Evolutionary conservation across 73 alveolate species (phyloP).

Genomic region (Paramecium caudatum): DNA sequence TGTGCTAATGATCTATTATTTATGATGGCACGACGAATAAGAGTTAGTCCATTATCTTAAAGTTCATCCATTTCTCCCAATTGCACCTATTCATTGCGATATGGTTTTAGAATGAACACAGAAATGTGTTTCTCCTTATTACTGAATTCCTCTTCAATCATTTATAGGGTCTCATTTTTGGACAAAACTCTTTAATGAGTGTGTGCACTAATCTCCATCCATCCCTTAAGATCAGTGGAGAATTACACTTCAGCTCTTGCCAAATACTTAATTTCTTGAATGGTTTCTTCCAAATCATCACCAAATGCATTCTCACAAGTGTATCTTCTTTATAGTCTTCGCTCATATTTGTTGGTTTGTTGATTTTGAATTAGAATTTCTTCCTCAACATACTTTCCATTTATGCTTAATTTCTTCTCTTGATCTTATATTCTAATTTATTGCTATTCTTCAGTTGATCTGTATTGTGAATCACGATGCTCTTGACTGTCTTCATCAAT

Average conservation of each 20-base stretch:
- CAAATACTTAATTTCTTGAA: background rate
- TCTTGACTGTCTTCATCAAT: constrained; percentile 37
- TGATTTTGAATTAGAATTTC: background rate
- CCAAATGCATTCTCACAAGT: constrained; percentile 30
- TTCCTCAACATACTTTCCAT: constrained; percentile 50
- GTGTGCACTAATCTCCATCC: background rate
- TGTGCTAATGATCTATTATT: constrained; percentile 22
- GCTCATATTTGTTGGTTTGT: constrained; percentile 15
- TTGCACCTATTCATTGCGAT: background rate
- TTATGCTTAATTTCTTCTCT: background rate
- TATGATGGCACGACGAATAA: background rate
- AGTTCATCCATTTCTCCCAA: constrained; percentile 27
- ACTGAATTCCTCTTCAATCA: constrained; percentile 10
- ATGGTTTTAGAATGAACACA: constrained; percentile 8
- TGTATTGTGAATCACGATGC: constrained; percentile 21
- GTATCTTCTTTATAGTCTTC: constrained; percentile 36
- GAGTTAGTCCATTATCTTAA: constrained; percentile 18
- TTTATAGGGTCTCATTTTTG: background rate
- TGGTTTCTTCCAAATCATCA: constrained; percentile 2
- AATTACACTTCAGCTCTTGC: background rate
- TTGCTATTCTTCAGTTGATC: background rate
- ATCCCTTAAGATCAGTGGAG: background rate
- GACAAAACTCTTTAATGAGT: background rate
- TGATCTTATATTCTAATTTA: constrained; percentile 7
- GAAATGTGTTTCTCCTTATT: constrained; percentile 11